These are phyloP conservation scores for Rhodotorula babjevae DNA, from an alignment of 768 basidiomycete genomes.

Conservation along the genomic window DNA sequence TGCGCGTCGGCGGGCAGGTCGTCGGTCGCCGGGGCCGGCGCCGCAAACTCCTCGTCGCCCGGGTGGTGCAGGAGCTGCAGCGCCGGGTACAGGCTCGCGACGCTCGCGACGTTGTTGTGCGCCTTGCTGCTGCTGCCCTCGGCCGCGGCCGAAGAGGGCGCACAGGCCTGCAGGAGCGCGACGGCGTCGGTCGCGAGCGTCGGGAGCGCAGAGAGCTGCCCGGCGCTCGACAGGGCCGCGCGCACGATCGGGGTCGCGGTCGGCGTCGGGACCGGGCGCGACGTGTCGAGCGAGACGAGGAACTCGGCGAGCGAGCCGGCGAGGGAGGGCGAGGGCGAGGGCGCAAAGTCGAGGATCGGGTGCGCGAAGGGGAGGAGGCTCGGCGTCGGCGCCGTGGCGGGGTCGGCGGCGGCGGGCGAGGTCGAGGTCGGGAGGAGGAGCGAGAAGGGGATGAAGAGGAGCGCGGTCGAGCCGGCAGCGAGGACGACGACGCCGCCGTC, in stretches of 20 bases:
- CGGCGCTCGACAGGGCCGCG: not conserved
- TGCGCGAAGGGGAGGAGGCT: slow-evolving; percentile 18
- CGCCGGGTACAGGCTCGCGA: slow-evolving; percentile 29
- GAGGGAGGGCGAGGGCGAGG: slow-evolving; percentile 1
- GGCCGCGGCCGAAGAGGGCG: not conserved
- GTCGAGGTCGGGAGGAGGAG: slow-evolving; percentile 11
- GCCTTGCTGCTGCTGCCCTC: not conserved
- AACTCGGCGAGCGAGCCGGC: slow-evolving; percentile 12
- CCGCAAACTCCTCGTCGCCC: slow-evolving; percentile 16
- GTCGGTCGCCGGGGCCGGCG: not conserved
- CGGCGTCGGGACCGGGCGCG: not conserved
- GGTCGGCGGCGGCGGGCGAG: not conserved
- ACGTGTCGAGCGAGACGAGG: slow-evolving; percentile 27
- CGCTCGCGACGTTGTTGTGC: too few relatives aligned
- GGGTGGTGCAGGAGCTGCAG: slow-evolving; percentile 35
- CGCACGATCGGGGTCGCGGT: not conserved
- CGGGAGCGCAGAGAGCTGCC: slow-evolving; percentile 6
- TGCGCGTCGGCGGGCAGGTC: not conserved
- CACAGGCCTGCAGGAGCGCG: not conserved
- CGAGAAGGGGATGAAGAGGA: slow-evolving; percentile 32
- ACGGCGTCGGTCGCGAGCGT: slow-evolving; percentile 6
- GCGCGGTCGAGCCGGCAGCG: slow-evolving; percentile 30
- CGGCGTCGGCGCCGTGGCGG: not conserved
- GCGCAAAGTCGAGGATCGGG: slow-evolving; percentile 30
- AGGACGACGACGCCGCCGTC: slow-evolving; percentile 28